Evolutionary conservation across 2,329 filamentous ascomycete species (phyloP), one percentile per base, ranked within the genome.

Genomic region (Colletotrichum graminicola): DNA sequence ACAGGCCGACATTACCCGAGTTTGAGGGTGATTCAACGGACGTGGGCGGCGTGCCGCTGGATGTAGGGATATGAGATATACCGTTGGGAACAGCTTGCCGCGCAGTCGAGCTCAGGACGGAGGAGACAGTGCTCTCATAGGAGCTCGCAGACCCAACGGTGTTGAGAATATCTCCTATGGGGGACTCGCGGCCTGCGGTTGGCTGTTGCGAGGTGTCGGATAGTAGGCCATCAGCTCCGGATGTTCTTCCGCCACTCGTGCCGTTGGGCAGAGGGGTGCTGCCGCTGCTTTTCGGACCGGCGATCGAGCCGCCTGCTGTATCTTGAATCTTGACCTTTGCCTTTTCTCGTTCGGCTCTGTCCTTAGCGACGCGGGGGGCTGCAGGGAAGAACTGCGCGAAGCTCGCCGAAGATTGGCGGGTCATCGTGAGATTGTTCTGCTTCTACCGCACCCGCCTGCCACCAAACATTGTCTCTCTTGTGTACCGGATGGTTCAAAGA

Each of bases 361-460:
- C 86, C 80, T 85, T 85, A 67, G 87, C 85, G 70, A 89, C 90
- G 77, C 89, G 89, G 76, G 93, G 92, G 79, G 92, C 93, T 80
- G 92, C 90, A 76, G 92, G 93, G 83, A 94, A 95, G 88, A 94
- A 96, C 84, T 94, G 91, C 84, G 92, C 93, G 87, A 94, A 95
- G 84, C 91, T 91, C 85, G 92, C 91, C 82, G 86, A 86, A 73
- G 88, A 87, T 81, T 91, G 89, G 86, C 93, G 93, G 90, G 93
- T 93, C 92, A 93, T 93, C 84, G 85, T 91, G 86, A 83, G 77
- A 77, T 77, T 82, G 80, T 79, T 82, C 81, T 82, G 82, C 81
- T 83, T 84, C 82, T 85, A 86, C 84, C 83, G 82, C 80, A 83
- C 80, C 83, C 81, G 79, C 84, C 84, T 84, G 83, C 82, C 82